Percentiles rank a stretch among this genome's conserved stretches.
Conservation (phyloP, 306 rosid genomes). For the Cicer yamashitae region DNA sequence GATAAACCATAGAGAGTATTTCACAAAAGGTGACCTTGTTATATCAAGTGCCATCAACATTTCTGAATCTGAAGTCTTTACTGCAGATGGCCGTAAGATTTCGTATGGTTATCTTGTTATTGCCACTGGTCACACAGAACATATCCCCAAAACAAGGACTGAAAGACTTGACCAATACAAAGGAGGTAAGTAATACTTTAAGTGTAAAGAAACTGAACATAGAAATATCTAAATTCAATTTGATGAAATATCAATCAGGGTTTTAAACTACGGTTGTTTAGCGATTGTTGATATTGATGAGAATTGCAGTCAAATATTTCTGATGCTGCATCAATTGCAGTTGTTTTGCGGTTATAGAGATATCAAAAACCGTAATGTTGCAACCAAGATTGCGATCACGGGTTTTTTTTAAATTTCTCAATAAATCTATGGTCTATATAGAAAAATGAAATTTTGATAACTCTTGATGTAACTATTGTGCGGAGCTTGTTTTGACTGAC, state of each 20-base stretch:
- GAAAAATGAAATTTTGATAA: too few species aligned
- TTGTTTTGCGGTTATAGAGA: background rate
- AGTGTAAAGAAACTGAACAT: background rate
- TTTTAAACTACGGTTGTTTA: background rate
- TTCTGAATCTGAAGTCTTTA: slow-evolving; percentile 71
- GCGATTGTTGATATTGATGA: background rate
- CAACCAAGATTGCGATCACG: background rate
- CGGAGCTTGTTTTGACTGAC: too few species aligned
- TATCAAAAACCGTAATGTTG: background rate
- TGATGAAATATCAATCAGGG: background rate
- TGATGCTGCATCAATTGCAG: background rate
- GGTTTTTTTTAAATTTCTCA: too few species aligned
- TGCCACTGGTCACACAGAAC: slow-evolving; percentile 73
- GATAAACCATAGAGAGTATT: slow-evolving; percentile 76
- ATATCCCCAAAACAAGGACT: slow-evolving; percentile 60
- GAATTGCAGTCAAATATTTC: background rate
- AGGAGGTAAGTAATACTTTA: slow-evolving; percentile 55
- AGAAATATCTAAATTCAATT: slow-evolving; percentile 15
- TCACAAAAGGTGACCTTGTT: slow-evolving; percentile 67
- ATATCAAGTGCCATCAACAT: slow-evolving; percentile 63
- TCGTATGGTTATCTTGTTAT: slow-evolving; percentile 77
- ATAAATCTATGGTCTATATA: too few species aligned
- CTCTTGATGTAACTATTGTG: too few species aligned
- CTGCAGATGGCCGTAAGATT: slow-evolving; percentile 63
- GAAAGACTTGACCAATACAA: slow-evolving; percentile 65